Evolutionary conservation across 2,329 filamentous ascomycete genomes (phyloP), one percentile per base, ranked within the genome.

Genomic region (Coniochaeta hoffmannii): DNA sequence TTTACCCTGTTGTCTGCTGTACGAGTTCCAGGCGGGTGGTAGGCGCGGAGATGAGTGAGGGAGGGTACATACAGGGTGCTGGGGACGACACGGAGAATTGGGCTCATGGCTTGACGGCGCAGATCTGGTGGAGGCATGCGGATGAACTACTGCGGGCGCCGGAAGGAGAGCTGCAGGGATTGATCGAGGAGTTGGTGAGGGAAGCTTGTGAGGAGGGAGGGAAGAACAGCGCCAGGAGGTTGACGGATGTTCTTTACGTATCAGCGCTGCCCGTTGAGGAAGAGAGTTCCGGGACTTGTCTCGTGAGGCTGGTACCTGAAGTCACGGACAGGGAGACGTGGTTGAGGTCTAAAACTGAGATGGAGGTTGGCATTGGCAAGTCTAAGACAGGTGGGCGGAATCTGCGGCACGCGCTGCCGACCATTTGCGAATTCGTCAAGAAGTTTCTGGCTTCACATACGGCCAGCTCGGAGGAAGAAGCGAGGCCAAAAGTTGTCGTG

Each of bases 41-140:
- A 1, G 87, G 85, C 12, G 83, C 81, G 3, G 89, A 93, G 67
- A 76, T 82, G 62, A 82, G 58, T 11, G 63, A 61, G 44, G 82
- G 80, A 3, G 86, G 85, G 6, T 99, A 99, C 66, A 87, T 99
- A 57, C 94, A 97, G 71, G 94, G 94, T 53, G 93, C 93, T 0
- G 94, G 88, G 2, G 94, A 99, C 69, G 94, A 99, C 68, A 90
- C 88, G 12, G 94, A 99, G 75, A 90, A 89, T 62, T 99, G 94
- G 94, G 87, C 91, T 1, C 74, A 81, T 54, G 90, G 90, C 0
- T 79, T 97, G 15, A 94, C 89, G 0, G 83, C 93, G 0, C 68
- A 74, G 0, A 60, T 93, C 0, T 99, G 96, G 71, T 99, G 94
- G 94, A 70, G 70, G 2, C 76, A 96, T 62, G 75, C 73, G 41